Evolutionary conservation across 352 stramenopile genomes (phyloP).

Genomic region (Pythium utonaiense): DNA sequence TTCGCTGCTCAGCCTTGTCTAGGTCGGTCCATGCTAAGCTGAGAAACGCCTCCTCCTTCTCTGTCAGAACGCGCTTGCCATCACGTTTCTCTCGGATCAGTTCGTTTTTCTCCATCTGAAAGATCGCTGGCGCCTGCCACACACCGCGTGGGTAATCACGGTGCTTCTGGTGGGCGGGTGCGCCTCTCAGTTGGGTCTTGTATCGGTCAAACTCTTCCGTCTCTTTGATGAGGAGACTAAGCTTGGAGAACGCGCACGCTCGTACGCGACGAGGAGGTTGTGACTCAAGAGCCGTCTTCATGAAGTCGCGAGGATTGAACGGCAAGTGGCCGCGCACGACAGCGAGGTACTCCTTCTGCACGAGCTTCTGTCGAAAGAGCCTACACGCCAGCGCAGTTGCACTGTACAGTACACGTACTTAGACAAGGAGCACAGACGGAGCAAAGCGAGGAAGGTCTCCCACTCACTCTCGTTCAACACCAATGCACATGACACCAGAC

Average conservation of each 20-base stretch:
- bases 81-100: constrained; percentile 26
- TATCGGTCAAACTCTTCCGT: constrained; percentile 61
- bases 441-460: background rate
- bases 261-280: constrained; percentile 19
- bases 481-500: constrained; percentile 81
- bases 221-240: constrained; percentile 63
- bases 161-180: constrained; percentile 44
- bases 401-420: constrained; percentile 26
- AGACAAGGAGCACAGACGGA: background rate
- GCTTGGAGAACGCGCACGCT: constrained; percentile 60
- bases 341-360: constrained; percentile 85
- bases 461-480: constrained; percentile 62
- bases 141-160: constrained; percentile 49
- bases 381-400: constrained; percentile 57
- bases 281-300: constrained; percentile 4
- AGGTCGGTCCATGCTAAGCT: constrained; percentile 44
- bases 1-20: constrained; percentile 36
- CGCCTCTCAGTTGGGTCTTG: constrained; percentile 49
- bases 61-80: constrained; percentile 23
- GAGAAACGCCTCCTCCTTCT: constrained; percentile 20
- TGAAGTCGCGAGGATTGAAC: constrained; percentile 41
- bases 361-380: constrained; percentile 76
- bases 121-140: constrained; percentile 57
- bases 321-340: constrained; percentile 71
- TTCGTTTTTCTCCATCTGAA: constrained; percentile 62